These are phyloP conservation scores for Suhomyces xylopsoci DNA, from an alignment of 805 yeast species.

Conservation along the genomic window DNA sequence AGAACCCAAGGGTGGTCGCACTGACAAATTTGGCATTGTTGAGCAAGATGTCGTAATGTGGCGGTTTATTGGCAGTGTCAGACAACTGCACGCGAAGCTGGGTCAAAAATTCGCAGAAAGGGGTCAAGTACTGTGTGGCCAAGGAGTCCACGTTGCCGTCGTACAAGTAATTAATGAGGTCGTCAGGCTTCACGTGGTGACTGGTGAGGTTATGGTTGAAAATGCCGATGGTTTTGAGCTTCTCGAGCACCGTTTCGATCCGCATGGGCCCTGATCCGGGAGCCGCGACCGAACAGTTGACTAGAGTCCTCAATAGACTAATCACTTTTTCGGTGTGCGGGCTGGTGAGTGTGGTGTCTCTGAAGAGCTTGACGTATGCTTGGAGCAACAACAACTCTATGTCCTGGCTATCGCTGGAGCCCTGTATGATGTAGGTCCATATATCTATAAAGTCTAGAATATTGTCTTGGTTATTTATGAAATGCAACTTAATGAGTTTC, in stretches of 20 bases:
- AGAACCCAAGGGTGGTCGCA: conserved; percentile 15
- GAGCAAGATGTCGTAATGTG: conserved; percentile 14
- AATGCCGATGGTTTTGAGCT: conserved; percentile 21
- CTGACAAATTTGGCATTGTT: conserved; percentile 35
- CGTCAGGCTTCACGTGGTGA: neutral
- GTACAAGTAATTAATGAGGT: conserved; percentile 4
- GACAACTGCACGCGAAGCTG: conserved; percentile 9
- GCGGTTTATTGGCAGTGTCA: conserved; percentile 1
- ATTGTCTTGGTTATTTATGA: conserved; percentile 9
- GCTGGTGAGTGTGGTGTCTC: neutral
- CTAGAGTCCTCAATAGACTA: neutral
- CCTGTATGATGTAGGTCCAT: conserved; percentile 7
- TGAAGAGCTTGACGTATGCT: conserved; percentile 5
- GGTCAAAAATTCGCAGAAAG: conserved; percentile 10
- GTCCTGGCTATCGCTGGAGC: conserved; percentile 15
- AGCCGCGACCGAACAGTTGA: neutral
- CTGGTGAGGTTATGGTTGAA: conserved; percentile 13
- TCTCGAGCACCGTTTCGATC: conserved; percentile 9
- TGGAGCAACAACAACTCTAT: conserved; percentile 23
- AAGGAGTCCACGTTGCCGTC: neutral
- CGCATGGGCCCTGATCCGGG: neutral
- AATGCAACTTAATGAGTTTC: conserved; percentile 15
- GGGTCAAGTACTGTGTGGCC: conserved; percentile 8
- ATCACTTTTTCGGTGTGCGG: neutral
- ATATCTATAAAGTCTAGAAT: conserved; percentile 10